Conservation (phyloP, 2,329 filamentous ascomycete genomes). For the Penicillium freii region DNA sequence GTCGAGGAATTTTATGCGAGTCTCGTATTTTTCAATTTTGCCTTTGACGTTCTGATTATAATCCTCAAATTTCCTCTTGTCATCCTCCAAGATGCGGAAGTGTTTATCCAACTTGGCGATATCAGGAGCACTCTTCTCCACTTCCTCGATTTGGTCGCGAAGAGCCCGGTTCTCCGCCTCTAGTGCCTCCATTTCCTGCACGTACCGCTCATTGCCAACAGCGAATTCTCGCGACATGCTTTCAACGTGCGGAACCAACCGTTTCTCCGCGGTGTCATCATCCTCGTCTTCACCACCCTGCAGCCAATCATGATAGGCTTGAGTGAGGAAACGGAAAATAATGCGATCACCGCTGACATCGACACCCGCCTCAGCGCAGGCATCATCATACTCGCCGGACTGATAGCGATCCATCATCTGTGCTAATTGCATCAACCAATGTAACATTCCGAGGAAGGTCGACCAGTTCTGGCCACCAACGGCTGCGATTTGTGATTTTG, state of each 20-base stretch:
- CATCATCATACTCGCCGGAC: slow-evolving; percentile 78
- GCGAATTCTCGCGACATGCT: slow-evolving; percentile 88
- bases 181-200: slow-evolving; percentile 77
- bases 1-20: slow-evolving; percentile 75
- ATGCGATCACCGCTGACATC: slow-evolving; percentile 89
- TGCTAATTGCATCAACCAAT: slow-evolving; percentile 99
- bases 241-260: slow-evolving; percentile 79
- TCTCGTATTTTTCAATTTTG: slow-evolving; percentile 85
- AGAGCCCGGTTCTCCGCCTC: slow-evolving; percentile 82
- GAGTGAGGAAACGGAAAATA: slow-evolving; percentile 87
- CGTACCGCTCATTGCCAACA: slow-evolving; percentile 76
- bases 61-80: slow-evolving; percentile 90
- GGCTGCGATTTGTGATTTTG: slow-evolving; percentile 90
- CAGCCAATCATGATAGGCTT: slow-evolving; percentile 90
- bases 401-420: slow-evolving; percentile 88
- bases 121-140: slow-evolving; percentile 82
- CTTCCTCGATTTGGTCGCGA: slow-evolving; percentile 80
- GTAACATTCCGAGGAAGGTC: slow-evolving; percentile 85
- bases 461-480: slow-evolving; percentile 97
- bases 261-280: slow-evolving; percentile 76
- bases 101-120: slow-evolving; percentile 81
- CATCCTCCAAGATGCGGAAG: slow-evolving; percentile 91
- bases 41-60: slow-evolving; percentile 84
- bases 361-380: slow-evolving; percentile 80
- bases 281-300: slow-evolving; percentile 85